Evolutionary conservation across 1,139 yeast species (phyloP).

Genomic region (Pneumocystis oryctolagi): DNA sequence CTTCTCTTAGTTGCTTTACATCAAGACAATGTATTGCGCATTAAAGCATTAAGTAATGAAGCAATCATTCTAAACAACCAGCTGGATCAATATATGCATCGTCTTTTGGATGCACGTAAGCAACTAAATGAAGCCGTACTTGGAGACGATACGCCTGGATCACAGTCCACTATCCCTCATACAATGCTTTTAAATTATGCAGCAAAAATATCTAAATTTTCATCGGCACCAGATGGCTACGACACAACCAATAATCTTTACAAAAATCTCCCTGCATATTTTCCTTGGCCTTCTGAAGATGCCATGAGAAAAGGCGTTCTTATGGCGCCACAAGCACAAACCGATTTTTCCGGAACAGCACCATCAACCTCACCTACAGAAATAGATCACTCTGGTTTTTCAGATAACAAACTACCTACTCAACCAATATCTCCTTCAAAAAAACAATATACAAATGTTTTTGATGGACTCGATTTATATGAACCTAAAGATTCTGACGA

Average conservation of each 20-base stretch:
- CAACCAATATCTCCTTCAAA: background rate
- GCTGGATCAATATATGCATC: background rate
- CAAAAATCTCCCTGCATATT: background rate
- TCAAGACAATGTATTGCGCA: background rate
- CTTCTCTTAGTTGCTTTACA: background rate
- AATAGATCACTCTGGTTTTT: background rate
- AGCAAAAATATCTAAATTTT: background rate
- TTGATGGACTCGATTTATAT: background rate
- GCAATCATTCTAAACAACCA: background rate
- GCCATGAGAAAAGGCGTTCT: slow-evolving; percentile 2
- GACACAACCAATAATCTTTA: background rate
- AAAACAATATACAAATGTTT: background rate
- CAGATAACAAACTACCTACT: background rate
- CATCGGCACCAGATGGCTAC: background rate
- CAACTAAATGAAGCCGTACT: background rate
- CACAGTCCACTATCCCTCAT: background rate
- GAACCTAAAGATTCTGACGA: background rate
- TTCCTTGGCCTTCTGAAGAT: slow-evolving; percentile 2
- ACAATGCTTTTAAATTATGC: background rate
- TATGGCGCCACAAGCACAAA: background rate
- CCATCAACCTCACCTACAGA: background rate
- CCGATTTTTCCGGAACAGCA: background rate
- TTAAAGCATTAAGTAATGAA: background rate
- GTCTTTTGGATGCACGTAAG: background rate
- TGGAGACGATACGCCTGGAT: background rate